phyloP scores from a whole-genome alignment of 805 yeast genomes.

The Dipodascus albidus region DNA sequence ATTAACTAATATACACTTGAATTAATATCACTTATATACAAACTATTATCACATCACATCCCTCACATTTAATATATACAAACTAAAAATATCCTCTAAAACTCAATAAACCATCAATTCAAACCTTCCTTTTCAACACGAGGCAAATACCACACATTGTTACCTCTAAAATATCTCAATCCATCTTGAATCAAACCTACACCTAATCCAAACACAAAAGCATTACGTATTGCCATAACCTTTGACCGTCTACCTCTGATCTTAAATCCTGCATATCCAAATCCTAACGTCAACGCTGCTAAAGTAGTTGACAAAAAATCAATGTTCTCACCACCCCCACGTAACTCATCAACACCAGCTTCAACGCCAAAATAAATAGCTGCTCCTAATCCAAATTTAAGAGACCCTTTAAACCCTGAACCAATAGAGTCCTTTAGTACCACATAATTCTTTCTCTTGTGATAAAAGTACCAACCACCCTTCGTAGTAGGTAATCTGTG shows the following conservation, averaged over 20 bases:
- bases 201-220: slow-evolving; percentile 45
- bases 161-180: slow-evolving; percentile 46
- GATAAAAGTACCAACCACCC: slow-evolving; percentile 85
- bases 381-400: slow-evolving; percentile 34
- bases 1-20: background rate
- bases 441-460: slow-evolving; percentile 70
- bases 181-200: slow-evolving; percentile 61
- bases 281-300: slow-evolving; percentile 44
- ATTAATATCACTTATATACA: background rate
- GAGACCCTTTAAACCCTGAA: slow-evolving; percentile 34
- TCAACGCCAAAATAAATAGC: slow-evolving; percentile 48
- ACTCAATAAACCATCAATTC: background rate
- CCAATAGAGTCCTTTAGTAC: slow-evolving; percentile 46
- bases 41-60: no score
- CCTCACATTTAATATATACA: no score
- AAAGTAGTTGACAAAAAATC: slow-evolving; percentile 56
- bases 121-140: background rate
- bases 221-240: slow-evolving; percentile 31
- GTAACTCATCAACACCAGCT: slow-evolving; percentile 41
- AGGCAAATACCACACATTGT: slow-evolving; percentile 52
- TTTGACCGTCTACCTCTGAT: slow-evolving; percentile 14
- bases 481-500: slow-evolving; percentile 67
- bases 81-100: background rate
- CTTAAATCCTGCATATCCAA: slow-evolving; percentile 30
- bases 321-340: slow-evolving; percentile 31